A percentile compares a stretch with the other conserved stretches of the same genome.
Evolutionary conservation across 2,329 filamentous ascomycete species (phyloP).

Genomic region (Madurella fahalii): DNA sequence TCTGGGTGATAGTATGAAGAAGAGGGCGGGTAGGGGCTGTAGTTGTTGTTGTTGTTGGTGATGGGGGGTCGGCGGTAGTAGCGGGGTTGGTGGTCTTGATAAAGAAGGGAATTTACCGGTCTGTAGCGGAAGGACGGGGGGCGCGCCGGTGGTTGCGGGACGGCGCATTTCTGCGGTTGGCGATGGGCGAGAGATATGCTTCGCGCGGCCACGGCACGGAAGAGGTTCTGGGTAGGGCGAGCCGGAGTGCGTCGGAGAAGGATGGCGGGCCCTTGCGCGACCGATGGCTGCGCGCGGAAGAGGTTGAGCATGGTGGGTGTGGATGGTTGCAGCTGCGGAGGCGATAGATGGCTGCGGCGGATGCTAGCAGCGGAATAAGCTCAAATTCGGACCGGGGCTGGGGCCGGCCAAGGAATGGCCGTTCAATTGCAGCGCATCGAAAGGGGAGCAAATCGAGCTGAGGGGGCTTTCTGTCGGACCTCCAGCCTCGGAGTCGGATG

Average conservation of each 20-base stretch:
- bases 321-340: neutral
- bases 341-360: too few species aligned
- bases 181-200: neutral
- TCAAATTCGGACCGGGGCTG: neutral
- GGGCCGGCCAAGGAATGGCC: neutral
- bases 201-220: neutral
- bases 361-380: neutral
- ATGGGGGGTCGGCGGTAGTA: neutral
- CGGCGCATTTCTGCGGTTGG: neutral
- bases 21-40: slow-evolving; percentile 9
- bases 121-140: neutral
- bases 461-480: neutral
- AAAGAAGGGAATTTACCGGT: neutral
- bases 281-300: neutral
- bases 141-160: too few species aligned
- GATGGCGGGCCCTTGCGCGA: neutral
- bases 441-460: neutral
- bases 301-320: slow-evolving; percentile 1
- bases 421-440: neutral
- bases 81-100: neutral
- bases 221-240: neutral
- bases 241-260: neutral
- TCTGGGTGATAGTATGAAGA: neutral
- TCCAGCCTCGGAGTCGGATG: neutral
- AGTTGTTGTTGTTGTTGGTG: neutral